These are phyloP conservation scores for Serpula lacrymans DNA, from an alignment of 768 basidiomycete species.

Conservation along the genomic window DNA sequence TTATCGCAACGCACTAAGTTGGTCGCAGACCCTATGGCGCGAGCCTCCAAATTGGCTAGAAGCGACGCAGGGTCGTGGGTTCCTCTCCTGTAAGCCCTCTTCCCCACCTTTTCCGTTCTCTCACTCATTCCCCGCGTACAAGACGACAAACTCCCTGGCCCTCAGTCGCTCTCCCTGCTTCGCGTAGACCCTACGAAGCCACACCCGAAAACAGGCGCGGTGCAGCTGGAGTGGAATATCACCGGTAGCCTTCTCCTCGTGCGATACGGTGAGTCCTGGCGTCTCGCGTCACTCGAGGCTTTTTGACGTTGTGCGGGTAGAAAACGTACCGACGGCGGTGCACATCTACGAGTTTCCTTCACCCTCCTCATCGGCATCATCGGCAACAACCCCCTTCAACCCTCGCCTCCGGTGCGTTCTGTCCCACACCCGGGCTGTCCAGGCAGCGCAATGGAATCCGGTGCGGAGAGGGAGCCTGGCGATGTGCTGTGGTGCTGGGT, in stretches of 20 bases:
- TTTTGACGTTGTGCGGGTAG: no score
- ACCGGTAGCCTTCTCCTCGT: constrained; percentile 71
- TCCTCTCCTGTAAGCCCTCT: constrained; percentile 68
- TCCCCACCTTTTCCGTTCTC: background rate
- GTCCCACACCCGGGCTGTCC: constrained; percentile 58
- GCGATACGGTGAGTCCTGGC: constrained; percentile 55
- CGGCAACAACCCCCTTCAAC: constrained; percentile 51
- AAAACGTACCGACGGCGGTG: constrained; percentile 57
- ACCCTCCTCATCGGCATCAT: no score
- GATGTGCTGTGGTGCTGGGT: constrained; percentile 62
- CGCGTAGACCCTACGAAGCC: constrained; percentile 59
- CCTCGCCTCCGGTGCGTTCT: constrained; percentile 68
- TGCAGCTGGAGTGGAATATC: constrained; percentile 79
- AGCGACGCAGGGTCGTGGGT: constrained; percentile 79
- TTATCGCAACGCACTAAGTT: constrained; percentile 4
- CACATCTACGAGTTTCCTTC: constrained; percentile 75
- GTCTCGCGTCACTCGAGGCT: background rate
- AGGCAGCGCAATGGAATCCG: constrained; percentile 79
- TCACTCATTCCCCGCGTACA: background rate
- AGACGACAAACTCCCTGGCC: constrained; percentile 67
- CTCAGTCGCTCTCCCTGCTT: constrained; percentile 46
- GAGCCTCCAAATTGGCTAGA: constrained; percentile 86
- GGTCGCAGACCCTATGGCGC: constrained; percentile 70
- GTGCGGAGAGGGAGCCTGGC: constrained; percentile 69
- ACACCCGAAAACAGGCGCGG: constrained; percentile 61